Base-by-base conservation (phyloP, 2,329 filamentous ascomycete genomes). In the Eutypa lata region DNA sequence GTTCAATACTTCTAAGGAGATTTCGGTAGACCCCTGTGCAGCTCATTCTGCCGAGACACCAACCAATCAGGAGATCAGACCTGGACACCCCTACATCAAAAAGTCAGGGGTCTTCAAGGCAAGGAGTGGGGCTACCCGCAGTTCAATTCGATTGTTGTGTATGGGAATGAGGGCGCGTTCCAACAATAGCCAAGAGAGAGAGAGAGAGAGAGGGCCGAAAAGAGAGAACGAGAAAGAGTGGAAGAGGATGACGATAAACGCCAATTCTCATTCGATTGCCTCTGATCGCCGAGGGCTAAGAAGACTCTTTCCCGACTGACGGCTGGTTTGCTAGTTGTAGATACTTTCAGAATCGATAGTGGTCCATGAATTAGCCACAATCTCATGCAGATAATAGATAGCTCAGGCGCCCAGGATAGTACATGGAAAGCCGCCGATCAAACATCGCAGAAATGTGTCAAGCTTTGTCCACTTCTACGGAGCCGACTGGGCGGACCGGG, bases 41-140 rank as follows among this genome's bases (percentile, higher is more conserved):
- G 51, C 51, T 53, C 47, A 46, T 53, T 47, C 47, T 52, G 50
- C 50, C 44, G 50, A 47, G 46, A 21, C 46, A 24, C 4, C 28
- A 26, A 43, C 31, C 50, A 52, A 48, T 40, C 50, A 48, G 7
- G n/a, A 22, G 5, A 16, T 38, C 21, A 16, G 28, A 35, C 46
- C n/a, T 48, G 24, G 44, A 21, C 6, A 37, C 22, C 44, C 43
- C 37, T 47, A 13, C 21, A 42, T 16, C 38, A 16, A 28, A 14
- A n/a, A 7, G 22, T 28, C 37, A 31, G 22, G 48, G 40, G 40
- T 28, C 48, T 28, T n/a, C n/a, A 45, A 45, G 42, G 42, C 22
- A 19, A 45, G 22, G 42, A 28, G 48, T 10, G 43, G 38, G 24
- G 33, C 46, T 48, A 18, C 21, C 22, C 42, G 42, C 42, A 28